phyloP scores from a whole-genome alignment of 2,329 filamentous ascomycete genomes.

The Colletotrichum echinochloae region DNA sequence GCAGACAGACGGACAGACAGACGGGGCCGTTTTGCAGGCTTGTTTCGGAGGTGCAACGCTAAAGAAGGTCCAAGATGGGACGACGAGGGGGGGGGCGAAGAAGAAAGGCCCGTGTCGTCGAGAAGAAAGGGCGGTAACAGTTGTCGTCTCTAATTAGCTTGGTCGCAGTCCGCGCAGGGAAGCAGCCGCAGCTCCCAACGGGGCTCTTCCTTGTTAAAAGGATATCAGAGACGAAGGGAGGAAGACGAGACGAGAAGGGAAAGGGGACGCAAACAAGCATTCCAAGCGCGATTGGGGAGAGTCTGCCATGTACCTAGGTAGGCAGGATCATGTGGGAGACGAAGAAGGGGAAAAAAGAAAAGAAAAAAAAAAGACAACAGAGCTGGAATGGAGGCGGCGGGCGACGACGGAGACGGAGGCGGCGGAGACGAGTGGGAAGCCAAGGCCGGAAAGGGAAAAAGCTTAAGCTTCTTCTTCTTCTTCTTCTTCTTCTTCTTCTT shows the following conservation, averaged over 20 bases:
- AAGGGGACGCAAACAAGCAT: constrained; percentile 4
- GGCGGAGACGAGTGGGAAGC: neutral
- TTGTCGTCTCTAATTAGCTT: neutral
- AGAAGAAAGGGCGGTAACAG: neutral
- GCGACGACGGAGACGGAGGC: neutral
- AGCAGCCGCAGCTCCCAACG: neutral
- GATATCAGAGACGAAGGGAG: neutral
- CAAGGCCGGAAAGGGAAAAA: constrained; percentile 24
- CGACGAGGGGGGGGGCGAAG: neutral
- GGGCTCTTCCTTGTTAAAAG: constrained; percentile 3
- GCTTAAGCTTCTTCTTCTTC: too few species aligned
- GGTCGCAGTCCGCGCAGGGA: neutral
- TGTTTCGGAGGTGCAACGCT: constrained; percentile 12
- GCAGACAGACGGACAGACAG: neutral
- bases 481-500: too few species aligned
- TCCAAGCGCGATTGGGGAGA: neutral
- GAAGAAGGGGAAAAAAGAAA: neutral
- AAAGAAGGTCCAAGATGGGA: constrained; percentile 5
- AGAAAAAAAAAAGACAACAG: neutral
- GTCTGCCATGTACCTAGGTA: too few species aligned
- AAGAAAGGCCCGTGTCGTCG: neutral
- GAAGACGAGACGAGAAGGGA: neutral
- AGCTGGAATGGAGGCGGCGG: neutral
- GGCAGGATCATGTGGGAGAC: too few species aligned
- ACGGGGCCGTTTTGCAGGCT: neutral